Base-by-base conservation (phyloP, 2,329 filamentous ascomycete genomes). In the Penicillium sp. region DNA sequence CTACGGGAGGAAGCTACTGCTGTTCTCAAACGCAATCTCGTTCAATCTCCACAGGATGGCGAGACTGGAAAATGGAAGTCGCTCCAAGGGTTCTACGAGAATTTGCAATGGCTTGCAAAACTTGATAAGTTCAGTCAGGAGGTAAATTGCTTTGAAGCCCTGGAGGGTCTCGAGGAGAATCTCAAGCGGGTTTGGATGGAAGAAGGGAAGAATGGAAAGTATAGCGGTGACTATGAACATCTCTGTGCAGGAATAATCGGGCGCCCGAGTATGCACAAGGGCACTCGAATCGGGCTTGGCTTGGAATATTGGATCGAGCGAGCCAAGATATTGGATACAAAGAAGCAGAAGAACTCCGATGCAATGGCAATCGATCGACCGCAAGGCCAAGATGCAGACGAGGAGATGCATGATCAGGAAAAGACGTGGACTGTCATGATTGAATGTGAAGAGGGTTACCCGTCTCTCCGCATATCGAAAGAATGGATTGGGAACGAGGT, bases 111-210 rank as follows among this genome's bases (percentile, higher is more conserved):
- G 63, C 67, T 77, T 25, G 71, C 72, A n/a, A 73, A 70, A 31
- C 63, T 74, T 48, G 75, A 77, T 56, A 68, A 69, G 47, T 67
- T 76, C 45, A 75, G 74, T 48, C 66, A 72, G 44, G 70, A 75
- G 38, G 69, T 75, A 10, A 76, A 76, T 42, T 76, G 74, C 40
- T 77, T 77, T 43, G 71, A 76, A 58, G 74, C 74, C 10, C 60
- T 76, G n/a, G 73, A 74, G 46, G 72, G 70, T 14, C 64, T 77
- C 5, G 71, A 73, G 48, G 65, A 73, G 48, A 73, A 71, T 31
- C 62, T 77, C 41, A 70, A 67, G 57, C 69, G 70, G 31, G 62
- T 77, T 35, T 77, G 74, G 74, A 63, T 68, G 8, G 72, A 71
- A 41, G 74, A 77, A 55, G 64, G 59, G 43, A 69, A 69, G 35